Evolutionary conservation across 148 eudicot species (phyloP).

Genomic region (Heliamphora exappendiculata): DNA sequence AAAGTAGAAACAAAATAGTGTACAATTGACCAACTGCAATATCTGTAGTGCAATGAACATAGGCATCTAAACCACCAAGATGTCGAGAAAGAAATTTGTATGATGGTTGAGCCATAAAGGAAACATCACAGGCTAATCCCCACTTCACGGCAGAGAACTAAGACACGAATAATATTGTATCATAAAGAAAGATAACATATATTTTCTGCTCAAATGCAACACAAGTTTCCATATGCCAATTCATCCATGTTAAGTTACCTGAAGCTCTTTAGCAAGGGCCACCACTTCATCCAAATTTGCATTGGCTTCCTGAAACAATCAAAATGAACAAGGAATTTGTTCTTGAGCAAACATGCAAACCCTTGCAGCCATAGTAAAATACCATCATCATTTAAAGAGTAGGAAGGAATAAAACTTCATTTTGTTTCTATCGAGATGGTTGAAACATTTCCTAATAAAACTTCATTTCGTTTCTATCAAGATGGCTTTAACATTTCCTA

Average conservation of each 20-base stretch:
- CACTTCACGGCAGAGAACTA: neutral
- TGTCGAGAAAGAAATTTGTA: neutral
- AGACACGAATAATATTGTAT: neutral
- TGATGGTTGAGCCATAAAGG: neutral
- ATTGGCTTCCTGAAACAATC: constrained; percentile 62
- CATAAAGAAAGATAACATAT: neutral
- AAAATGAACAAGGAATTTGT: neutral
- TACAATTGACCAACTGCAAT: neutral
- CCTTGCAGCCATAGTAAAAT: neutral
- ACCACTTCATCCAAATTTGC: constrained; percentile 90
- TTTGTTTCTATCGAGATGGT: neutral
- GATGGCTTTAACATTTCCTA: too few species aligned
- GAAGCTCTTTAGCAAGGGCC: constrained; percentile 82
- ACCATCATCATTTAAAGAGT: neutral
- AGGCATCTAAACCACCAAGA: neutral
- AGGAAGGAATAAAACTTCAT: neutral
- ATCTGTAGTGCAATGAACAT: neutral
- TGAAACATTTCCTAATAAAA: neutral
- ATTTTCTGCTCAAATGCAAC: neutral
- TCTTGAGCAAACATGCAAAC: neutral
- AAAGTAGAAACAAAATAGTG: neutral
- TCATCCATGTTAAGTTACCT: constrained; percentile 33
- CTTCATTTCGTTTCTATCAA: too few species aligned
- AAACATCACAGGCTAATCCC: neutral
- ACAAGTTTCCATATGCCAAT: neutral